phyloP scores from a whole-genome alignment of 1,139 yeast species.

The Geotrichum bryndzae region DNA sequence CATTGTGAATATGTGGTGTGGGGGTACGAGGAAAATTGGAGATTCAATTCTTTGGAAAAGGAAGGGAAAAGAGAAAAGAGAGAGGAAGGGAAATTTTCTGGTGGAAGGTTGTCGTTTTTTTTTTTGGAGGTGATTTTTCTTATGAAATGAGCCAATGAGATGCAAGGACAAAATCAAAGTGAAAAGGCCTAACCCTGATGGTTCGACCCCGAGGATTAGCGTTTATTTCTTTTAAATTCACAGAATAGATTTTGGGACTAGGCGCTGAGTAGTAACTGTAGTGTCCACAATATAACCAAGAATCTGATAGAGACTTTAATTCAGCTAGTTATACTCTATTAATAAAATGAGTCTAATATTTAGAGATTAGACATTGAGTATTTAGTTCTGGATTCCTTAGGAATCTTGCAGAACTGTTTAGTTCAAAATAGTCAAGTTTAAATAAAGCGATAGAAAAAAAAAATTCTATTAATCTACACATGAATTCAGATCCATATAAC shows the following conservation, averaged over 20 bases:
- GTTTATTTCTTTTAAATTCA: neutral
- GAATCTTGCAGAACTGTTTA: too few species aligned
- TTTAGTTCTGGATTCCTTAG: too few species aligned
- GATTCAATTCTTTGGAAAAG: neutral
- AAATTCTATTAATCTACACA: neutral
- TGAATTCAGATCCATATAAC: neutral
- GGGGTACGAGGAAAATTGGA: neutral
- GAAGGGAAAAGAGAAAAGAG: neutral
- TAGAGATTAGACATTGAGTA: too few species aligned
- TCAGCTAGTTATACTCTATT: too few species aligned
- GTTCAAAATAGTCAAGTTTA: too few species aligned
- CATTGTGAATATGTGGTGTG: slow-evolving; percentile 9
- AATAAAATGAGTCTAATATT: too few species aligned
- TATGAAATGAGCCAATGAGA: neutral
- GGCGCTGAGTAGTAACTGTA: too few species aligned
- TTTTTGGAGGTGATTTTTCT: neutral
- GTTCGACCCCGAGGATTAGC: neutral
- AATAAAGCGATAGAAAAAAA: too few species aligned
- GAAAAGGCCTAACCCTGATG: neutral
- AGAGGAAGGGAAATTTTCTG: neutral
- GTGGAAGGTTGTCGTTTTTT: neutral
- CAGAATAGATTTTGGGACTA: neutral
- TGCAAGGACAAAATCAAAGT: neutral
- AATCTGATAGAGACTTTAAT: too few species aligned
- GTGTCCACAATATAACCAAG: too few species aligned